Conservation (phyloP, 2,329 filamentous ascomycete genomes). For the Diaporthe ampelina region DNA sequence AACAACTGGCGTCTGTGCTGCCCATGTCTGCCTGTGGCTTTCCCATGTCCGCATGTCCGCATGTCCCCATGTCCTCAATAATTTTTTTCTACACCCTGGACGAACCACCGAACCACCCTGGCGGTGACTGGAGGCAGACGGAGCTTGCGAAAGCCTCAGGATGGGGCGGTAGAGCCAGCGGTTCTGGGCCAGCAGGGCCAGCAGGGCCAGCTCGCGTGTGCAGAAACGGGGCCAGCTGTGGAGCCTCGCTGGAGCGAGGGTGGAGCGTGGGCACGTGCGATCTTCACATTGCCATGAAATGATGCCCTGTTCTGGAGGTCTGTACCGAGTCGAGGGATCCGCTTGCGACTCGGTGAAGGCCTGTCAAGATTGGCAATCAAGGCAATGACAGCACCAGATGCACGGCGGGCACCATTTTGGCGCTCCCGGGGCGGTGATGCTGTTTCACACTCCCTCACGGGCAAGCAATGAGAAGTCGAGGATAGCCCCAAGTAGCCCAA, state of each 20-base stretch:
- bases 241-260: slow-evolving; percentile 17
- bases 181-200: slow-evolving; percentile 35
- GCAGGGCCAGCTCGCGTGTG: slow-evolving; percentile 31
- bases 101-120: slow-evolving; percentile 35
- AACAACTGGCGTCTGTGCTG: slow-evolving; percentile 21
- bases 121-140: slow-evolving; percentile 38
- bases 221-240: slow-evolving; percentile 21
- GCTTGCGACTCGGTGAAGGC: slow-evolving; percentile 33
- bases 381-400: slow-evolving; percentile 17
- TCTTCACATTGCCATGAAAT: slow-evolving; percentile 34
- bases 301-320: slow-evolving; percentile 30
- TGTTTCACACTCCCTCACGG: slow-evolving; percentile 23
- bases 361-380: slow-evolving; percentile 4
- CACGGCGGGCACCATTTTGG: slow-evolving; percentile 19
- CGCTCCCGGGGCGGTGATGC: slow-evolving; percentile 9
- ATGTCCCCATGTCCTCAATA: not conserved
- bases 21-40: not conserved
- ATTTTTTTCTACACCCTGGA: slow-evolving; percentile 21
- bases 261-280: slow-evolving; percentile 40
- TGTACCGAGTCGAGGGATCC: slow-evolving; percentile 32
- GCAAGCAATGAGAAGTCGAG: slow-evolving; percentile 6
- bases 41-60: not conserved
- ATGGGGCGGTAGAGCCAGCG: slow-evolving; percentile 25
- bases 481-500: not conserved
- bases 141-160: slow-evolving; percentile 40